Conservation (phyloP, 768 basidiomycete genomes). For the Solioccasus polychromus region DNA sequence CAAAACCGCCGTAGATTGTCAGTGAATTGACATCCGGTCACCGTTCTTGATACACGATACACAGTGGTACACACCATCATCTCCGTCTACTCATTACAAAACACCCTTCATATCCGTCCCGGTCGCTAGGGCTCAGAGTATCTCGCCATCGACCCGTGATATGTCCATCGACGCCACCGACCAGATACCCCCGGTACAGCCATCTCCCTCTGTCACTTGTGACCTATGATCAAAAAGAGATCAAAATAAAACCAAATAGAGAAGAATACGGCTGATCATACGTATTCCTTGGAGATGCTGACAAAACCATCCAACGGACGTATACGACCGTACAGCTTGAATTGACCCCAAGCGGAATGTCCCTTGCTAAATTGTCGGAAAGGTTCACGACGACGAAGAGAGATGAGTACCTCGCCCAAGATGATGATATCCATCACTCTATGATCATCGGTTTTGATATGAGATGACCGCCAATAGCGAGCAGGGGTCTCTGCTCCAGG, state of each 20-base stretch:
- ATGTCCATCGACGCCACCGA: constrained; percentile 66
- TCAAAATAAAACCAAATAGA: background rate
- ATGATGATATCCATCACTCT: constrained; percentile 57
- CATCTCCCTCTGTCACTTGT: constrained; percentile 75
- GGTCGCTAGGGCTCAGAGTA: constrained; percentile 59
- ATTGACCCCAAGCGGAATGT: constrained; percentile 91
- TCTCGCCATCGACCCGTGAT: constrained; percentile 88
- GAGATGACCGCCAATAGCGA: constrained; percentile 27
- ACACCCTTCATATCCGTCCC: constrained; percentile 82
- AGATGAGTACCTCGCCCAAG: constrained; percentile 59
- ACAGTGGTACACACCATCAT: too few relatives aligned
- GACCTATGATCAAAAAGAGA: constrained; percentile 37
- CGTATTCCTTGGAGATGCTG: constrained; percentile 83
- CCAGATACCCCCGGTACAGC: constrained; percentile 82
- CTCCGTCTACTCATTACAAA: constrained; percentile 71
- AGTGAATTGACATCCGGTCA: too few relatives aligned
- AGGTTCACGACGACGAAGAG: too few relatives aligned
- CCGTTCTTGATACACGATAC: too few relatives aligned
- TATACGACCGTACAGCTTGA: constrained; percentile 76
- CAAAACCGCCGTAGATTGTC: too few relatives aligned
- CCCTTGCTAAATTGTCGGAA: constrained; percentile 55
- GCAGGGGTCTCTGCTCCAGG: constrained; percentile 33
- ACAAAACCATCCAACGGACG: constrained; percentile 79
- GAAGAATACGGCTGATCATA: constrained; percentile 31
- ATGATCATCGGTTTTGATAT: constrained; percentile 29